A percentile compares a stretch with the other conserved stretches of the same genome.
These are phyloP conservation scores for Solanum sejunctum DNA, from an alignment of 257 asterid species.

Conservation along the genomic window DNA sequence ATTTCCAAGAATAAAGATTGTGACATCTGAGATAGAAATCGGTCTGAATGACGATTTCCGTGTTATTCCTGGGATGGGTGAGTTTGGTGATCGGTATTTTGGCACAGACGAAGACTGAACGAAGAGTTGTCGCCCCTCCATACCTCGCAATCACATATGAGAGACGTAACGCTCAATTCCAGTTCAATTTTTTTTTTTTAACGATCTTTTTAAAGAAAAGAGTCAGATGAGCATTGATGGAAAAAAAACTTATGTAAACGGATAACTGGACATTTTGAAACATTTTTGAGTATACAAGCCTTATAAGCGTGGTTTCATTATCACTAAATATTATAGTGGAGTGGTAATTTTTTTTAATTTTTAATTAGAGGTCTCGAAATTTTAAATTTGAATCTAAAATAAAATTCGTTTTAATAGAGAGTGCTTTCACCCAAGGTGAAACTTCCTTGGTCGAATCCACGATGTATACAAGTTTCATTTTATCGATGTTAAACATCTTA, in stretches of 20 bases:
- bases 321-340: background rate
- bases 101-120: conserved; percentile 85
- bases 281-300: background rate
- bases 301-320: background rate
- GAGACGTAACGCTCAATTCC: background rate
- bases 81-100: conserved; percentile 90
- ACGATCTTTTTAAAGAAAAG: background rate
- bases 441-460: background rate
- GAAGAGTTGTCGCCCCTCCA: background rate
- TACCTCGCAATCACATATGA: background rate
- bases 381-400: background rate
- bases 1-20: conserved; percentile 88
- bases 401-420: background rate
- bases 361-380: background rate
- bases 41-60: conserved; percentile 82
- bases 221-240: background rate
- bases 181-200: background rate
- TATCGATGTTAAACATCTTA: background rate
- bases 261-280: background rate
- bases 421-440: no score
- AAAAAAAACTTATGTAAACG: background rate
- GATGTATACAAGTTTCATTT: background rate
- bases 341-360: background rate
- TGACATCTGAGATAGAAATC: conserved; percentile 94
- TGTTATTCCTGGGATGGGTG: conserved; percentile 97